Evolutionary conservation across 768 basidiomycete genomes (phyloP), one percentile per base, ranked within the genome.

Genomic region (Kwoniella dendrophila): DNA sequence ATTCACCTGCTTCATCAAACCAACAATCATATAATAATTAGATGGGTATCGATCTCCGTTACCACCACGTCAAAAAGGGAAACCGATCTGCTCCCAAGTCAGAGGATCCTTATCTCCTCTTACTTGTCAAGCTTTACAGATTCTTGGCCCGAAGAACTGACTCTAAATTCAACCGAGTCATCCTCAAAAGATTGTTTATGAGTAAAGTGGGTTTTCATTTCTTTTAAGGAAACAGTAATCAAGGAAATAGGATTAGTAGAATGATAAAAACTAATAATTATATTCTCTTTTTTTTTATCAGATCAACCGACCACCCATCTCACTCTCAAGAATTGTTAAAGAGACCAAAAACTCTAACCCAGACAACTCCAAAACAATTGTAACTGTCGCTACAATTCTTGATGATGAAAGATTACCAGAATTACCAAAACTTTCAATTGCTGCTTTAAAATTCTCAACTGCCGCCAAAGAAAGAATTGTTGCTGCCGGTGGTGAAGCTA

Each of bases 101-200:
- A 81, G 92, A 97, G 89, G 96, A 99, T 82, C 95, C 95, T 18
- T 98, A 99, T 84, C 86, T 99, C 74, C 87, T 96, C 75, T 86
- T 98, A 76, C 88, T 99, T 66, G 96, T 98, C 82, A 98, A 99
- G 95, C 87, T 98, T 69, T 99, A 99, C 85, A 92, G 96, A 75
- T 99, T 99, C 87, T 83, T 99, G 67, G 94, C 96, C 68, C 89
- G 96, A 77, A 89, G 96, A 77, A 98, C 96, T 62, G 91, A 97
- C 79, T 86, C 93, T 57, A 82, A 83, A 67, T 99, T 99, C 84
- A 99, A 99, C 90, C 74, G 92, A 89, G 90, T 86, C 78, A 85
- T 99, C 82, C 92, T 99, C 80, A 91, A 88, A 82, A 71, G 77
- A 61, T 88, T 99, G 62, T 99, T 92, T 87, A 87, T 92, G 81